Base-by-base conservation (phyloP, 495 filamentous ascomycete genomes). In the Lineolata rhizophorae region DNA sequence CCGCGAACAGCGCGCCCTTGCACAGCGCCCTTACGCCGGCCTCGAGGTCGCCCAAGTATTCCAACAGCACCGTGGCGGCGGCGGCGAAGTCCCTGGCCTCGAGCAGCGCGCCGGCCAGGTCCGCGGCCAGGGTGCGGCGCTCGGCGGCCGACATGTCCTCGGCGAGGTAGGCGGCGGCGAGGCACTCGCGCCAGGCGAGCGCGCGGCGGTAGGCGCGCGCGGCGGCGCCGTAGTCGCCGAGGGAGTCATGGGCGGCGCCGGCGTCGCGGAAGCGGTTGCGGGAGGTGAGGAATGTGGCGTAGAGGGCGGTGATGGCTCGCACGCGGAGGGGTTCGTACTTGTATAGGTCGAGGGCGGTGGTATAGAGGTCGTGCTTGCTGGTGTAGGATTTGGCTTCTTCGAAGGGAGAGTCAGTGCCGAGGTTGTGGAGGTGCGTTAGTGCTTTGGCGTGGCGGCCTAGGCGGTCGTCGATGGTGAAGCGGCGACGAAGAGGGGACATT, bases 391-490 rank as follows among this genome's bases (percentile, higher is more conserved):
- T 62, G 15, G 81, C 57, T 38, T 92, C 80, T n/a, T 76, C 65
- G 39, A 87, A 80, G 4, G 10, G 9, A n/a, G n/a, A n/a, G n/a
- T n/a, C n/a, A n/a, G 48, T 64, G 29, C 59, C 54, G 12, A 83
- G 50, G 0, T 62, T 58, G 38, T 79, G 64, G 4, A 97, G 65
- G 50, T 85, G 72, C 1, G 46, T 50, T 12, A 95, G 54, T 5
- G 87, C 87, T 56, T 91, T 94, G 12, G 53, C 45, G 35, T 65
- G 65, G 9, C 80, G 70, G 4, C 62, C 63, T 3, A 97, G 68
- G 39, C 85, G 67, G 48, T 95, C 72, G 50, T 95, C 87, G 31
- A 97, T 92, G 25, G 70, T 67, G 41, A 78, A 94, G 26, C 71
- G 64, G 19, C 76, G 67, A 13, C 79, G 67, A 12, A 72, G 50